These are phyloP conservation scores for Colletotrichum sp. DNA, from an alignment of 2,329 filamentous ascomycete genomes.

Conservation along the genomic window DNA sequence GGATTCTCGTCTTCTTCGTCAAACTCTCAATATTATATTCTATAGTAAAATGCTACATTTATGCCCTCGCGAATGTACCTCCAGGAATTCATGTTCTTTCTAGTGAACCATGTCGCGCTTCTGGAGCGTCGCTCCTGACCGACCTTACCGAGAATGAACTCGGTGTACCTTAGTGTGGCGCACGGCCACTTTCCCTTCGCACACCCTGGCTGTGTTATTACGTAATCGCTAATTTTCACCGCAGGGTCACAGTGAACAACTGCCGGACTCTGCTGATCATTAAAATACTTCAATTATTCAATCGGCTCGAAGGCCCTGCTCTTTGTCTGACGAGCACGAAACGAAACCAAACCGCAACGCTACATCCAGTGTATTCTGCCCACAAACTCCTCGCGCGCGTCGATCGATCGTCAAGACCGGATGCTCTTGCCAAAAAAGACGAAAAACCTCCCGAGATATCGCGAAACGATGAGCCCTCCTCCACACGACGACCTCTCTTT, in stretches of 20 bases:
- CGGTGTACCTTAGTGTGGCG: no score
- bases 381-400: background rate
- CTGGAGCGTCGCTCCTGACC: no score
- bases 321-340: background rate
- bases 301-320: background rate
- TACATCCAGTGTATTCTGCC: background rate
- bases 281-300: background rate
- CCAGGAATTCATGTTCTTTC: no score
- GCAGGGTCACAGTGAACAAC: background rate
- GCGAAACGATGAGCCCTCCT: background rate
- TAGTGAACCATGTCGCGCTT: no score
- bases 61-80: no score
- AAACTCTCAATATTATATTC: no score
- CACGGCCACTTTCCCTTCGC: background rate
- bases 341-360: background rate
- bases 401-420: slow-evolving; percentile 8
- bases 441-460: background rate
- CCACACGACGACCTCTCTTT: background rate
- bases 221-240: background rate
- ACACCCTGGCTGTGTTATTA: background rate
- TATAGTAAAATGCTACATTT: no score
- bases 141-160: no score
- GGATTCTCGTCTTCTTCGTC: no score
- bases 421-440: background rate
- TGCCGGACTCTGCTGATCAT: background rate